Evolutionary conservation across 192 early-diverging fungal species (phyloP), one percentile per base, ranked within the genome.

Genomic region (Lunasporangiospora selenospora): DNA sequence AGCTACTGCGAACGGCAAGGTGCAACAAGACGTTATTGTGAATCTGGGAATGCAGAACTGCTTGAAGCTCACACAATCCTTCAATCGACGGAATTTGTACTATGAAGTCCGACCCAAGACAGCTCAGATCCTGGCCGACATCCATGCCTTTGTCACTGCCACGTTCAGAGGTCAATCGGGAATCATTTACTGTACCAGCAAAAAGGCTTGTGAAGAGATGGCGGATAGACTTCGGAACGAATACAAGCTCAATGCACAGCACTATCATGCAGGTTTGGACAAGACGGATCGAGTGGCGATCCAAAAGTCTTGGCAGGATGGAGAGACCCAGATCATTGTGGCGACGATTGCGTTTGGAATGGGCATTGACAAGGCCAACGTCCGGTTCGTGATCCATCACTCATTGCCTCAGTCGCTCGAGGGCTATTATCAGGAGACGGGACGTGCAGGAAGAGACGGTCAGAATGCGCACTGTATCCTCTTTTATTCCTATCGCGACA

Each of bases 331-430:
- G 42, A 85, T 99, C 30, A 95, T 99, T 71, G 92, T 96, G 1
- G 97, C 96, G 0, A 99, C 97, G 0, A 83, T 98, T 21, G 97
- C 97, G 0, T 99, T 99, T 80, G 96, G 97, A 9, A 96, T 99
- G 95, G 97, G 96, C 9, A 96, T 98, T 42, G 95, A 99, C 80
- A 98, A 99, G 78, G 73, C 91, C 5, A 93, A 98, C 56, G 96
- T 99, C 23, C 92, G 96, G 9, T 97, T 92, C 75, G 95, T 99
- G 2, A 91, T 97, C 15, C 97, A 99, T 55, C 90, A 93, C 75
- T 88, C 90, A 11, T 75, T 99, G 21, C 95, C 96, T 0, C 85
- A 90, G 11, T 93, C 91, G 33, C 64, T 99, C 1, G 97, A 99
- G 75, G 93, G 93, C 0, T 99, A 99, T 64, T 96, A 96, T 60